phyloP scores from a whole-genome alignment of 176 grass and related monocot genomes.

The Puccinellia tenuiflora region DNA sequence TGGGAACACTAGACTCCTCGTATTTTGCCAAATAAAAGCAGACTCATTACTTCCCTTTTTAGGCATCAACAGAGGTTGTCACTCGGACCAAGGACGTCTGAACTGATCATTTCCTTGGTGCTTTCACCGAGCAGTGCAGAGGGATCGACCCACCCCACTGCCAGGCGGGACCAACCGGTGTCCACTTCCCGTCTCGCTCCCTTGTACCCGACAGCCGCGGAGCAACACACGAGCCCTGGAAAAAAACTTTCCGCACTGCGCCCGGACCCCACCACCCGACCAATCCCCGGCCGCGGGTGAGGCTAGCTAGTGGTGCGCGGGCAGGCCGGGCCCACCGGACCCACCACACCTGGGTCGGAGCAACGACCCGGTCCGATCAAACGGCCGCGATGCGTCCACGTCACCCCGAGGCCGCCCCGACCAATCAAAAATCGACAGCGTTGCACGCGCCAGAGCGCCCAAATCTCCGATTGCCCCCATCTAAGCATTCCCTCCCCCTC shows the following conservation, averaged over 20 bases:
- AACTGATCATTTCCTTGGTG: neutral
- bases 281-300: slow-evolving; percentile 3
- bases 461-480: neutral
- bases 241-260: neutral
- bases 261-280: neutral
- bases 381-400: slow-evolving; percentile 18
- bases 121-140: neutral
- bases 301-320: neutral
- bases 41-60: neutral
- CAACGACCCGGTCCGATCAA: neutral
- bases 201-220: slow-evolving; percentile 20
- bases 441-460: neutral
- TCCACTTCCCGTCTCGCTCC: neutral
- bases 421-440: slow-evolving; percentile 54
- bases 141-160: neutral
- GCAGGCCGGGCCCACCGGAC: neutral
- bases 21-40: neutral
- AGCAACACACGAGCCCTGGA: neutral
- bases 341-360: neutral
- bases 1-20: neutral
- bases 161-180: neutral
- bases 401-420: accelerated
- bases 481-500: neutral
- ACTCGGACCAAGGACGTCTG: neutral
- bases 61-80: neutral